Evolutionary conservation across 257 asterid genomes (phyloP).

Genomic region (Solanum arcanum): DNA sequence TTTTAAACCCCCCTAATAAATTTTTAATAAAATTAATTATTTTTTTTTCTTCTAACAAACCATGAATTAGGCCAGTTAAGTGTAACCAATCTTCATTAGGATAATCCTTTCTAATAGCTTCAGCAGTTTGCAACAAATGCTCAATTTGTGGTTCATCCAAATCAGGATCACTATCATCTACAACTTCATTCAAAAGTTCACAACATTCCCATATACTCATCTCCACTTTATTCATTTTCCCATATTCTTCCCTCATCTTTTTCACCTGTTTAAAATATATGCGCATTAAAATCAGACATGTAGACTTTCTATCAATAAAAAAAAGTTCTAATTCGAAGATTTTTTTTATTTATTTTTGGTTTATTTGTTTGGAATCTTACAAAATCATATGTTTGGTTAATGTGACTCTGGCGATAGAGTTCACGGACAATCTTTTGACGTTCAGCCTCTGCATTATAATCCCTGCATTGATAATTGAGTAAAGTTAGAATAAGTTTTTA

Average conservation of each 20-base stretch:
- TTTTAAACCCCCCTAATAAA: neutral
- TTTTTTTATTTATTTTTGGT: too few relatives aligned
- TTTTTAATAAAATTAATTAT: neutral
- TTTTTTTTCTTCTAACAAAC: neutral
- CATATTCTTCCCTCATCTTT: conserved; percentile 17
- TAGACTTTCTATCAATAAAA: too few relatives aligned
- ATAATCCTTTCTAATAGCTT: conserved; percentile 34
- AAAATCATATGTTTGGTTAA: conserved; percentile 19
- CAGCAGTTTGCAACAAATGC: conserved; percentile 39
- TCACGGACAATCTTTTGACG: conserved; percentile 8
- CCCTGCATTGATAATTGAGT: conserved; percentile 1
- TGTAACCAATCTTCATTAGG: conserved; percentile 45
- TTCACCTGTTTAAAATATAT: conserved; percentile 8
- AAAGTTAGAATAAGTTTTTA: neutral
- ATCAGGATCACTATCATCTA: conserved; percentile 44
- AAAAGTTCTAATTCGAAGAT: neutral
- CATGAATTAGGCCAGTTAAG: conserved; percentile 34
- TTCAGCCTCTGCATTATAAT: conserved; percentile 12
- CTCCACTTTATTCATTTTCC: conserved; percentile 17
- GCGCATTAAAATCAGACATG: neutral
- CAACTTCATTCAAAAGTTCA: conserved; percentile 27
- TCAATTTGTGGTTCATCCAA: conserved; percentile 41
- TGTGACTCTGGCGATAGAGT: conserved; percentile 17
- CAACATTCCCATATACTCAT: conserved; percentile 53
- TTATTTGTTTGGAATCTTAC: neutral